These are phyloP conservation scores for Trametes sp. DNA, from an alignment of 1,284 basidiomycete species.

Conservation along the genomic window DNA sequence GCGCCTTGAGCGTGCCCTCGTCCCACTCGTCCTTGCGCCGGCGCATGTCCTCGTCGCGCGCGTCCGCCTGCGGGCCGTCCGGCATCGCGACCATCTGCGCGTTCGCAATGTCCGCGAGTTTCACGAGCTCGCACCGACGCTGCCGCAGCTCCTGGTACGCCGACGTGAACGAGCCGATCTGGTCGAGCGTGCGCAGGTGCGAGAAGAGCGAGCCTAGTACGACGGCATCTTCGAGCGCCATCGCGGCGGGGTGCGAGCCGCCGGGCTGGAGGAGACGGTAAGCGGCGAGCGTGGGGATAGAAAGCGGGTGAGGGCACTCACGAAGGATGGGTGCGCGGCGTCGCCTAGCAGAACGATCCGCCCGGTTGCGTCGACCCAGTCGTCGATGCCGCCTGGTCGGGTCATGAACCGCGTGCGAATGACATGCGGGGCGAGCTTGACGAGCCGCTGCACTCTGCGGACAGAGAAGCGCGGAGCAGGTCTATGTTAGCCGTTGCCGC, in stretches of 20 bases:
- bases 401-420: constrained; percentile 41
- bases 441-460: constrained; percentile 53
- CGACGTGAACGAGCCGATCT: constrained; percentile 51
- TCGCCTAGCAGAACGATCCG: constrained; percentile 57
- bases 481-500: background rate
- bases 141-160: constrained; percentile 56
- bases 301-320: no score
- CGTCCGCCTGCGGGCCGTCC: constrained; percentile 48
- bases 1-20: constrained; percentile 35
- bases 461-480: background rate
- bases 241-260: constrained; percentile 50
- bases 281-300: no score
- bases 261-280: no score
- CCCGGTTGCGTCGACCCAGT: constrained; percentile 61
- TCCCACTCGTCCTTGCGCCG: constrained; percentile 35
- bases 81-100: constrained; percentile 47
- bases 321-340: constrained; percentile 54
- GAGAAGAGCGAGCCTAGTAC: constrained; percentile 57
- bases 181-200: constrained; percentile 46
- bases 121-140: constrained; percentile 47
- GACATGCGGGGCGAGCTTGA: constrained; percentile 47
- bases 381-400: constrained; percentile 50
- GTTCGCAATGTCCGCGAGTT: constrained; percentile 47
- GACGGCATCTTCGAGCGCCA: constrained; percentile 52
- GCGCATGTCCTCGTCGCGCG: constrained; percentile 48